Evolutionary conservation across 2,329 filamentous ascomycete species (phyloP), one percentile per base, ranked within the genome.

Genomic region (Sporothrix variecibatus): DNA sequence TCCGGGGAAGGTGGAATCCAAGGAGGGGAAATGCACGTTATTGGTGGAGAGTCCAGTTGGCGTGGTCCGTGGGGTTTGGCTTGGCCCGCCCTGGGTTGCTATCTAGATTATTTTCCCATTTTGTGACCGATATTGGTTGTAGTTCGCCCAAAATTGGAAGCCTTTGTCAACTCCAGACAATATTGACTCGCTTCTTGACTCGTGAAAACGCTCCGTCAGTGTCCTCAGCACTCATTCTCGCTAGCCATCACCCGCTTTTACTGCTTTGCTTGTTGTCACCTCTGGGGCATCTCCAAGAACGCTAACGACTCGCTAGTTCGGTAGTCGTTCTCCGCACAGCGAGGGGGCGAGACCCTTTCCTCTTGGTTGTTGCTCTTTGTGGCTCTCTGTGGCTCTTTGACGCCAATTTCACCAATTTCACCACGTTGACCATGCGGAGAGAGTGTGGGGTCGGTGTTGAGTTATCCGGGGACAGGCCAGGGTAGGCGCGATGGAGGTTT

Each of bases 131-230:
- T 53, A 31, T 17, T 34, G 26, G 26, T 7, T 1, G 20, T 15
- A 15, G 4, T 53, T n/a, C 9, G 40, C 40, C 12, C 40, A 43
- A 5, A 43, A 43, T 7, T 3, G 9, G 12, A 7, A 43, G 6
- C 12, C 40, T 43, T 26, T 23, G 49, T 53, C 51, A 3, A 3
- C 6, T 53, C 49, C 34, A 34, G 49, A 53, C 49, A 4, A 4
- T 7, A 31, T 23, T 58, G 56, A 58, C 56, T 58, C 56, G 56
- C 26, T 58, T 58, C 56, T 58, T 58, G 56, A 58, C 56, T 58
- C 56, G 56, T 31, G 56, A 20, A 31, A 31, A 31, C 4, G 12
- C 11, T 28, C 11, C 3, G 26, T 31, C 11, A 26, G 56, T 3
- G 15, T 31, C 15, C 26, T 58, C 26, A 17, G 26, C 12, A 23